Base-by-base conservation (phyloP, 257 asterid species). In the Penstemon eatonii region DNA sequence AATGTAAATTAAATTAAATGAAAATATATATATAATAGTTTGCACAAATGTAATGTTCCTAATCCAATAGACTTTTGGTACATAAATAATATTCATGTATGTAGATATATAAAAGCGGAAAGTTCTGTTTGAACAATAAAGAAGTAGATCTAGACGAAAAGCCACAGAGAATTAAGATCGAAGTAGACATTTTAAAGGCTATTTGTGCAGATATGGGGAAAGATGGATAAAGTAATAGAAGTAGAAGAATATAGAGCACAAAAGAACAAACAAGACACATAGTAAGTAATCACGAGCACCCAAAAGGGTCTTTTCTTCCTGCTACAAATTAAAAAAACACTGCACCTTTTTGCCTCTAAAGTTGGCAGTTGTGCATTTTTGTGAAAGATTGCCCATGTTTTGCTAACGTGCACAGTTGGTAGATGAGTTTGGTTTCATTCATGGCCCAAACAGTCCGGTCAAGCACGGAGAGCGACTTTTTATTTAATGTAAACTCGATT, bases 251-350 rank as follows among this genome's bases (percentile, higher is more conserved):
- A 72, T 64, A 56, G 36, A 53, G 56, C 71, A 25, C 6, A 43
- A 49, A 54, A 73, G 47, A 52, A 57, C 76, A 75, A 75, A 58
- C 39, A 63, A 70, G 73, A 79, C 79, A 62, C 9, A 71, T 51
- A 36, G 52, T 41, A 11, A 36, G 52, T 41, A 11, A 62, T 84
- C 80, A 81, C 85, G 82, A 77, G 80, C 74, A 64, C 76, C 68
- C 10, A 50, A 63, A 42, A n/a, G 53, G 42, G 13, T 52, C 69
- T 53, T 39, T 50, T 42, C 39, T 5, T 40, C 72, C 10, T 47
- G 59, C 47, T 63, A 60, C 50, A 15, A 15, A 15, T 15, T 15
- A 15, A 43, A 43, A 45, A 33, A 5, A 36, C 47, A 40, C n/a
- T 6, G 25, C 38, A 5, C 18, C 10, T 33, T 45, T 5, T 63